Evolutionary conservation across 2,329 filamentous ascomycete genomes (phyloP).

Genomic region (Colletotrichum filicis): DNA sequence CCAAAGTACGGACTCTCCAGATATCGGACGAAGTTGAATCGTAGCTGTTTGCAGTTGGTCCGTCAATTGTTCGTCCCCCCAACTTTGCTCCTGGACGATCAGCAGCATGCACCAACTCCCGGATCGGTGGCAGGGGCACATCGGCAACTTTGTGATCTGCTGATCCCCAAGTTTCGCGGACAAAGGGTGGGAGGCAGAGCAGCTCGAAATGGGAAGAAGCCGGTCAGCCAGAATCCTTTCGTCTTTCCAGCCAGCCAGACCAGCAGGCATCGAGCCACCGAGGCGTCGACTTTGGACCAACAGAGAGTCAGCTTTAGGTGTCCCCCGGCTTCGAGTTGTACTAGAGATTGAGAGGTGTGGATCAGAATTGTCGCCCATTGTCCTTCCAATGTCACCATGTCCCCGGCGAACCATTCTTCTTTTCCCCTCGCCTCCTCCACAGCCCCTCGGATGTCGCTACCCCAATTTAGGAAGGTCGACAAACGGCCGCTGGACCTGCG

Average conservation of each 20-base stretch:
- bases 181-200: constrained; percentile 10
- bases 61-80: neutral
- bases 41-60: constrained; percentile 8
- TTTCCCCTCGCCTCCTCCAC: constrained; percentile 27
- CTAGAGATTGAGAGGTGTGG: constrained; percentile 13
- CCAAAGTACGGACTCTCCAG: too few relatives aligned
- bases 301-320: constrained; percentile 11
- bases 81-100: constrained; percentile 1
- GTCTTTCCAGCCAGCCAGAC: neutral
- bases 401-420: constrained; percentile 33
- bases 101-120: constrained; percentile 15
- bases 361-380: constrained; percentile 7
- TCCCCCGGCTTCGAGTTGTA: neutral
- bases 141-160: constrained; percentile 16
- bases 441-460: constrained; percentile 34
- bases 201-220: constrained; percentile 1
- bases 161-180: neutral
- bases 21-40: constrained; percentile 12
- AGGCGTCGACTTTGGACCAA: constrained; percentile 5
- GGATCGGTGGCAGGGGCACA: constrained; percentile 26
- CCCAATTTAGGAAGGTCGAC: constrained; percentile 35
- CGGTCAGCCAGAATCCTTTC: neutral
- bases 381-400: constrained; percentile 22
- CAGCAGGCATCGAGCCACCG: constrained; percentile 6
- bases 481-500: constrained; percentile 29